These are phyloP conservation scores for Buddleja alternifolia DNA, from an alignment of 257 asterid genomes.

Conservation along the genomic window DNA sequence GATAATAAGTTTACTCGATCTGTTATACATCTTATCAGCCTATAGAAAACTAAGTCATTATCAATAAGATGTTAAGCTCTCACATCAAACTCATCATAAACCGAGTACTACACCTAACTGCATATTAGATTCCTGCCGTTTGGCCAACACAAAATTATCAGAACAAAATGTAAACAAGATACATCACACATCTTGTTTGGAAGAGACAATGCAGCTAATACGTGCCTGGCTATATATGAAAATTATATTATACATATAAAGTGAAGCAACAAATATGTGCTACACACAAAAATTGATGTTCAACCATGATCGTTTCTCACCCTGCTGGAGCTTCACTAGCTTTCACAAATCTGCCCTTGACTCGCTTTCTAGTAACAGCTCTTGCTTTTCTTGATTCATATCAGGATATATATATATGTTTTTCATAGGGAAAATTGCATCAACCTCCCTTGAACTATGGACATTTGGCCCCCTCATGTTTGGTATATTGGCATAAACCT, in stretches of 20 bases:
- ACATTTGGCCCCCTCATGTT: too few species aligned
- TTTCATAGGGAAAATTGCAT: too few species aligned
- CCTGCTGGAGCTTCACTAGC: conserved; percentile 67
- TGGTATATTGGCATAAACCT: too few species aligned
- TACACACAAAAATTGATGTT: conserved; percentile 38
- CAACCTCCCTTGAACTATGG: too few species aligned
- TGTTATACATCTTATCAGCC: neutral
- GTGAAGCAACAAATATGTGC: conserved; percentile 42
- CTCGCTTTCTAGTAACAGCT: conserved; percentile 94
- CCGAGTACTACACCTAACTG: conserved; percentile 17
- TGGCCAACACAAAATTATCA: conserved; percentile 27
- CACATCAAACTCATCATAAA: conserved; percentile 19
- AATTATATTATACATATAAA: conserved; percentile 40
- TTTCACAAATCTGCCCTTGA: conserved; percentile 94
- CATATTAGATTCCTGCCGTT: conserved; percentile 20
- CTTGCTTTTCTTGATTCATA: conserved; percentile 95
- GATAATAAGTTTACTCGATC: neutral
- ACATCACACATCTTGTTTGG: conserved; percentile 39
- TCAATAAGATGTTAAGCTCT: conserved; percentile 15
- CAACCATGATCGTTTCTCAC: conserved; percentile 34
- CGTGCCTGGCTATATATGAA: conserved; percentile 29
- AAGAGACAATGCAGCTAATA: neutral
- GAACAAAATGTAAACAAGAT: conserved; percentile 24
- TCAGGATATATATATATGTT: too few species aligned
- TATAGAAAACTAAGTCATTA: conserved; percentile 12